Evolutionary conservation across 306 rosid species (phyloP).

Genomic region (Begonia fuchsioides): DNA sequence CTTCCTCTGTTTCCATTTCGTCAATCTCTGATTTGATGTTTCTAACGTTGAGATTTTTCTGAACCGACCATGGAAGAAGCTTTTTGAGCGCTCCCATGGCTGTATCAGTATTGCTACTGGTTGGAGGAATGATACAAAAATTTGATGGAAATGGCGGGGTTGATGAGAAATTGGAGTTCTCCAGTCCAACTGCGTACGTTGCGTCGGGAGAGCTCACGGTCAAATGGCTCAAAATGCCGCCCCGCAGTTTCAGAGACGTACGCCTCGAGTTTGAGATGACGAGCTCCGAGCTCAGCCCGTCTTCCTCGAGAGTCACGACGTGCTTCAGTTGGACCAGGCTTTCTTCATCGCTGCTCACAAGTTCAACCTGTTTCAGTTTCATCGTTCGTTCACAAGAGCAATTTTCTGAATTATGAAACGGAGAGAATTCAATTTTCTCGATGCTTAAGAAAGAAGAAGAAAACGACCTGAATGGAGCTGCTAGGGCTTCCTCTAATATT

Average conservation of each 20-base stretch:
- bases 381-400: too few species aligned
- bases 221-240: slow-evolving; percentile 54
- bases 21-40: slow-evolving; percentile 1
- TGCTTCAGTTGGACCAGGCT: slow-evolving; percentile 47
- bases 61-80: slow-evolving; percentile 20
- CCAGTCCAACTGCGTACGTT: slow-evolving; percentile 67
- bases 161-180: slow-evolving; percentile 40
- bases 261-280: slow-evolving; percentile 36
- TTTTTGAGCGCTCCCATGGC: slow-evolving; percentile 20
- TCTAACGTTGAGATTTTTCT: slow-evolving; percentile 9
- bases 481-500: slow-evolving; percentile 33
- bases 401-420: too few species aligned
- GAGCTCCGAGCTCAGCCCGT: slow-evolving; percentile 39
- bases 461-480: slow-evolving; percentile 53
- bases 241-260: slow-evolving; percentile 39
- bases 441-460: too few species aligned
- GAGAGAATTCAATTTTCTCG: too few species aligned
- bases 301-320: slow-evolving; percentile 44
- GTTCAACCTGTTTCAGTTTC: too few species aligned
- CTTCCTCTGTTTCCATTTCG: slow-evolving; percentile 27
- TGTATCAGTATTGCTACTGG: slow-evolving; percentile 15
- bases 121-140: slow-evolving; percentile 39
- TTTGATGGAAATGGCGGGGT: slow-evolving; percentile 35
- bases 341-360: too few species aligned
- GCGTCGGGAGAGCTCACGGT: slow-evolving; percentile 86